Base-by-base conservation (phyloP, 768 basidiomycete species). In the Rhodotorula taiwanensis region DNA sequence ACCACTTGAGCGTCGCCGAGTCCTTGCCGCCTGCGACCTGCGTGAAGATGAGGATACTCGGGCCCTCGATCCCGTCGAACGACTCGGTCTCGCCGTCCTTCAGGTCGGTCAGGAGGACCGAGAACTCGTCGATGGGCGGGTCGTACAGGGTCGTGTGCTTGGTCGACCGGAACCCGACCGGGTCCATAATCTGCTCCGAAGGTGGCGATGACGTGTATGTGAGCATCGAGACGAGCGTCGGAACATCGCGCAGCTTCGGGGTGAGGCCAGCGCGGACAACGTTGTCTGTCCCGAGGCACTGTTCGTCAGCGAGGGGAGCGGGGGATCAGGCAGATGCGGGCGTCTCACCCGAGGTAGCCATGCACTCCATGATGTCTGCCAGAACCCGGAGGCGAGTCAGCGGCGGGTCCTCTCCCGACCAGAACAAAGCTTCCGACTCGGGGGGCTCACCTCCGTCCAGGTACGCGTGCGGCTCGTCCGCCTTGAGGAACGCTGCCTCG, bases 221-320 rank as follows among this genome's bases (percentile, higher is more conserved):
- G 62, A 98, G 81, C 67, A 87, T 86, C 7, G 83, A 79, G 62
- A 95, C 80, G 47, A 99, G 84, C 67, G 94, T 97, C 15, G 85
- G 84, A 41, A 99, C 85, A 75, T 99, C 95, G 56, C 95, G 86
- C 36, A 89, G 81, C 77, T 99, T 99, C 3, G 95, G 94, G 0
- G 95, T 99, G 44, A 99, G 84, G 20, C 95, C 95, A 11, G 95
- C 95, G 36, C 95, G 89, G 68, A 99, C 93, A 76, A 99, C 95
- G 75, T 98, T 98, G 78, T 99, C 95, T 62, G 74, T 64, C 25
- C 27, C 27, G 50, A 18, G 23, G 27, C 27, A 0, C 14, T 16
- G 41, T 14, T 11, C 31, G 57, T 25, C 0, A 20, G 33, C 33
- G n/a, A n/a, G n/a, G n/a, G 20, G 41, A 11, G 27, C 25, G 49